Evolutionary conservation across 2,329 filamentous ascomycete species (phyloP), one percentile per base, ranked within the genome.

Genomic region (Cladophialophora carrionii): DNA sequence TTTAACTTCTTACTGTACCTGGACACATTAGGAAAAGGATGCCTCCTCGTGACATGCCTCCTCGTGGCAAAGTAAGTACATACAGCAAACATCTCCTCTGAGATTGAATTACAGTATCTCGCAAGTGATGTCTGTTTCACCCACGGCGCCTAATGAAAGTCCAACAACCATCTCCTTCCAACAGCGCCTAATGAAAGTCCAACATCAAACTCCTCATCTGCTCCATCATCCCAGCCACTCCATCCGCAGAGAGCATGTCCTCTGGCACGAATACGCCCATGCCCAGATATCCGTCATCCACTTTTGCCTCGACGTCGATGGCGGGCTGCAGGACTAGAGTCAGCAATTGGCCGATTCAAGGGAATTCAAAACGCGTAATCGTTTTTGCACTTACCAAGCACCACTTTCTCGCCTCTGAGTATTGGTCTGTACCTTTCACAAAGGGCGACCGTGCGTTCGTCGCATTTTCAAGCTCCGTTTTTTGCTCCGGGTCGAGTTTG

Each of bases 301-400:
- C 73, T 8, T 82, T 83, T 8, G 81, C 80, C 75, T 87, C 85
- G 12, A 87, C 72, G 71, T 87, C 85, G 31, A 87, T 70, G 9
- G 83, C 78, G 68, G 83, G 78, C 82, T 85, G 17, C 14, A 26
- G 22, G 31, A 52, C 22, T 22, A 43, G 53, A 26, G 56, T 63
- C 12, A 68, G 60, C 34, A 48, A 48, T 24, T 14, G n/a, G 29
- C 17, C 17, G 9, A 24, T 6, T 24, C 20, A 29, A 26, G 32
- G 10, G 1, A 29, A 20, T 53, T 7, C 17, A 26, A 54, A 12
- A 46, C 22, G 20, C 9, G 20, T 57, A 10, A 14, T 29, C 37
- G 29, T 34, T 17, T 52, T n/a, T n/a, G 34, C 54, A 65, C 70
- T 68, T 65, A 71, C 70, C 63, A 68, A 41, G 64, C 69, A 72